These are phyloP conservation scores for Globisporangium recalcitrans DNA, from an alignment of 352 stramenopile species.

Conservation along the genomic window DNA sequence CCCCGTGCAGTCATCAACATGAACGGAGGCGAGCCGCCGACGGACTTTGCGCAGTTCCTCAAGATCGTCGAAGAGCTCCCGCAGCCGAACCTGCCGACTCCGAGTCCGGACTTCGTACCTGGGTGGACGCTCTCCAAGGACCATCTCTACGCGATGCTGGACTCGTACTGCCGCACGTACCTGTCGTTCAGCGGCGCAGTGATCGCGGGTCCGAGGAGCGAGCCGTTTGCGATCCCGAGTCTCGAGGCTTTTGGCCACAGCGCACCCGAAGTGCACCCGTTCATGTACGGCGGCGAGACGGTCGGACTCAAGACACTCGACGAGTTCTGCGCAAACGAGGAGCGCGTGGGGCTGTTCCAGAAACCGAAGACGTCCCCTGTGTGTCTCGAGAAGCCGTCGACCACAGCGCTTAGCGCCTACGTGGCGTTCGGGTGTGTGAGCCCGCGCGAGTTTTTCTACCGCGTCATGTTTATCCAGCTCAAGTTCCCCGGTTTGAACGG, in stretches of 20 bases:
- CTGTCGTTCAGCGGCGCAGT: conserved; percentile 8
- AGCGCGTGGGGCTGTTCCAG: conserved; percentile 89
- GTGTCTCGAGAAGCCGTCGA: conserved; percentile 78
- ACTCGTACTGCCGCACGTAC: conserved; percentile 23
- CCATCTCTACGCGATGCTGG: conserved; percentile 27
- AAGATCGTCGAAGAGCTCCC: conserved; percentile 48
- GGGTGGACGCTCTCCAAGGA: conserved; percentile 19
- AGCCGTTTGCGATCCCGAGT: conserved; percentile 34
- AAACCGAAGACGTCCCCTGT: conserved; percentile 94
- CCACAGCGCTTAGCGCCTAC: conserved; percentile 93
- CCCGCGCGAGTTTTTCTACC: conserved; percentile 69
- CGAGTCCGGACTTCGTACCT: conserved; percentile 23
- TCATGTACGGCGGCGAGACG: conserved; percentile 55
- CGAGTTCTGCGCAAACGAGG: conserved; percentile 50
- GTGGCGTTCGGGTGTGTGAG: conserved; percentile 88
- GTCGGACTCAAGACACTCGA: conserved; percentile 43
- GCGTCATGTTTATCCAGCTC: conserved; percentile 82
- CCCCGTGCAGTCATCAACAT: conserved; percentile 43
- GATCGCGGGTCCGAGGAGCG: conserved; percentile 23
- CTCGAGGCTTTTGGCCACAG: conserved; percentile 40
- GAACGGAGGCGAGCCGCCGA: conserved; percentile 37
- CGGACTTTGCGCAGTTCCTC: conserved; percentile 50
- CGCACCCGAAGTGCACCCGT: conserved; percentile 29
- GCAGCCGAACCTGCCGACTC: conserved; percentile 43
- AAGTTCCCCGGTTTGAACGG: conserved; percentile 82